These are phyloP conservation scores for Misopates orontium DNA, from an alignment of 257 asterid genomes.

Conservation along the genomic window DNA sequence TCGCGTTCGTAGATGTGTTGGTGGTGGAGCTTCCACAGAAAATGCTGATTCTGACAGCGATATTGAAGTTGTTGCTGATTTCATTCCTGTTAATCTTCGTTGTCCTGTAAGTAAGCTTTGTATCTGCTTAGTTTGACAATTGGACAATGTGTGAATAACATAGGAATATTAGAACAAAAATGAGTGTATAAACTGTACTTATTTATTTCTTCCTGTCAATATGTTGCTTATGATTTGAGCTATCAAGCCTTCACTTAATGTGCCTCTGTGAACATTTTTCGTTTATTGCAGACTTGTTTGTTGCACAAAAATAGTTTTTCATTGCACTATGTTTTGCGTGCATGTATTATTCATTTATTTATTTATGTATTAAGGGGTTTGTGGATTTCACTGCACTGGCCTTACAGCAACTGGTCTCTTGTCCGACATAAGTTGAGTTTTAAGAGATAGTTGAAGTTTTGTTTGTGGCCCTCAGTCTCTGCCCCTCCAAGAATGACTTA, in stretches of 20 bases:
- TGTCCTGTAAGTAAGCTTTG: constrained; percentile 79
- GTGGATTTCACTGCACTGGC: constrained; percentile 3
- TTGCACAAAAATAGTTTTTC: neutral
- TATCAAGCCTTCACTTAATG: constrained; percentile 20
- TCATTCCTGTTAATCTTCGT: constrained; percentile 88
- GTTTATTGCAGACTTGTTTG: neutral
- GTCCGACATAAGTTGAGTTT: neutral
- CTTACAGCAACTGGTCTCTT: neutral
- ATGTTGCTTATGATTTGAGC: constrained; percentile 22
- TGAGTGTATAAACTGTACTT: neutral
- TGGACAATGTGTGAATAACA: constrained; percentile 10
- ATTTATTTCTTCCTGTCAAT: constrained; percentile 3
- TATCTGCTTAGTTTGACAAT: constrained; percentile 20
- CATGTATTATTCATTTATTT: neutral
- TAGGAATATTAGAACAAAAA: too few relatives aligned
- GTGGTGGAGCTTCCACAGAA: constrained; percentile 87
- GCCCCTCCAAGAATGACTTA: neutral
- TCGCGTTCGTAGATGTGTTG: constrained; percentile 75
- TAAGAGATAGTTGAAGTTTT: neutral
- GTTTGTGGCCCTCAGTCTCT: neutral
- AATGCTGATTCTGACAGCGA: constrained; percentile 98
- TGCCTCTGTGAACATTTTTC: neutral
- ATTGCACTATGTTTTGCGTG: constrained; percentile 15
- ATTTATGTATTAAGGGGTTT: neutral
- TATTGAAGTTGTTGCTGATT: constrained; percentile 97